phyloP scores from a whole-genome alignment of 805 yeast species.

The Komagataella mondaviorum region DNA sequence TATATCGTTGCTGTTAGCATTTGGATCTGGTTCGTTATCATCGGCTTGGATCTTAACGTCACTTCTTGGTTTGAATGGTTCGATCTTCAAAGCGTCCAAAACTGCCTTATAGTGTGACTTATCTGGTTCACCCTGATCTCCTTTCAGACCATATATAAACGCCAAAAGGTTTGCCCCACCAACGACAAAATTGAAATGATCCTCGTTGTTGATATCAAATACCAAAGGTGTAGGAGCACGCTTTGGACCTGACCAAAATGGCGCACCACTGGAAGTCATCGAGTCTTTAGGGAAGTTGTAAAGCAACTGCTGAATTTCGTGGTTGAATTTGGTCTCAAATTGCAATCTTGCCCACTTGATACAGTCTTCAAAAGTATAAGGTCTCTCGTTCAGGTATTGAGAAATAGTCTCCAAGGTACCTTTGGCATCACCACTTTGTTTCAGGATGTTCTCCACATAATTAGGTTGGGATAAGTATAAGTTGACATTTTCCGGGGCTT shows the following conservation, averaged over 20 bases:
- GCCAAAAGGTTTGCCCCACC: conserved; percentile 92
- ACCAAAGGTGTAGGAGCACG: conserved; percentile 84
- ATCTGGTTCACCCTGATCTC: conserved; percentile 40
- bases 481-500: conserved; percentile 89
- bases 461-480: conserved; percentile 83
- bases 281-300: conserved; percentile 95
- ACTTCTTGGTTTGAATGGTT: conserved; percentile 63
- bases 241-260: conserved; percentile 97
- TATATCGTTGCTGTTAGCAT: conserved; percentile 28
- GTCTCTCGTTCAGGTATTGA: conserved; percentile 65
- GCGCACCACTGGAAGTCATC: conserved; percentile 76
- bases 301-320: conserved; percentile 81
- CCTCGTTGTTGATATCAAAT: conserved; percentile 62
- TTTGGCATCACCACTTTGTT: conserved; percentile 86
- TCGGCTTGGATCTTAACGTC: conserved; percentile 72
- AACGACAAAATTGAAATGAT: conserved; percentile 72
- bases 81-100: conserved; percentile 32
- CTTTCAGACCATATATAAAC: conserved; percentile 78
- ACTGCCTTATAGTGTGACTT: conserved; percentile 37
- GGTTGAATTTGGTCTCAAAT: conserved; percentile 73
- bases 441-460: conserved; percentile 81
- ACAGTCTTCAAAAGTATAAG: conserved; percentile 86
- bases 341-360: conserved; percentile 88
- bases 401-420: conserved; percentile 73
- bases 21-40: conserved; percentile 84